A percentile compares a stretch with the other conserved stretches of the same genome.
These are phyloP conservation scores for Serendipita sp. DNA, from an alignment of 768 basidiomycete species.

Conservation along the genomic window DNA sequence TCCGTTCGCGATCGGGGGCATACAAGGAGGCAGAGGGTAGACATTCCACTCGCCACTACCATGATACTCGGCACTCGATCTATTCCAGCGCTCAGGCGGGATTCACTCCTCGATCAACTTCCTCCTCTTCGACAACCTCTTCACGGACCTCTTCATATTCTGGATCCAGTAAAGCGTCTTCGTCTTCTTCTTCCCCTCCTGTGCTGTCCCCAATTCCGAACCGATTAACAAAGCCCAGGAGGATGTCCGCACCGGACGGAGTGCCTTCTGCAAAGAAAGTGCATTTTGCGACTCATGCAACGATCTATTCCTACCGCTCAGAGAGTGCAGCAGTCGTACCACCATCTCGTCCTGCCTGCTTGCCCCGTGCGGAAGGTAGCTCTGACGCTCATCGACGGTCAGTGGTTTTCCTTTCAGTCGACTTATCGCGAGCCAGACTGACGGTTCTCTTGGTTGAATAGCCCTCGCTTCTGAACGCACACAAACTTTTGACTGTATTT, in stretches of 20 bases:
- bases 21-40: constrained; percentile 8
- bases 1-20: constrained; percentile 10
- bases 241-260: not conserved
- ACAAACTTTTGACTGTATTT: not conserved
- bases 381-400: not conserved
- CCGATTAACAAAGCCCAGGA: not conserved
- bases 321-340: not conserved
- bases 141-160: constrained; percentile 9
- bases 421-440: not conserved
- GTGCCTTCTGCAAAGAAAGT: not conserved
- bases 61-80: not conserved
- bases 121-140: constrained; percentile 11
- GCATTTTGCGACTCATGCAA: constrained; percentile 1
- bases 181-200: constrained; percentile 5
- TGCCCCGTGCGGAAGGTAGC: not conserved
- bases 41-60: not conserved
- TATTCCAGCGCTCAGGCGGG: constrained; percentile 6
- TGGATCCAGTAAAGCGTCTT: constrained; percentile 6
- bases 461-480: not conserved
- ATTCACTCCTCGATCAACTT: constrained; percentile 6
- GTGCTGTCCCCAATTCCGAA: not conserved
- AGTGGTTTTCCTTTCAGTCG: not conserved
- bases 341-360: not conserved
- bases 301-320: not conserved
- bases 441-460: not conserved